Evolutionary conservation across 345 rosid species (phyloP).

Genomic region (Salix caprea): DNA sequence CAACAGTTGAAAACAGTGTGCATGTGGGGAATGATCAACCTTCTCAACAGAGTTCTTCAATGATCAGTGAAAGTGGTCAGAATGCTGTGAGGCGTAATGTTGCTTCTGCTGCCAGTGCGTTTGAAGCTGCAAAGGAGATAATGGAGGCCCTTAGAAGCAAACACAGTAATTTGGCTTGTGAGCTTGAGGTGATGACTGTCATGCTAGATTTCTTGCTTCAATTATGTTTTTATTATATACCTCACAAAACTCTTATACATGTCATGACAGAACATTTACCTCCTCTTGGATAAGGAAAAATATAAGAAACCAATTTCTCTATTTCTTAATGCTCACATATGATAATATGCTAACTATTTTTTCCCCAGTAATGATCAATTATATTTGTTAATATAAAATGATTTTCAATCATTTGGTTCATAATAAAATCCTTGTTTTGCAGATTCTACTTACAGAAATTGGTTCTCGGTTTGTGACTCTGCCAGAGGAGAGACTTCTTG

Average conservation of each 20-base stretch:
- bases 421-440: conserved; percentile 23
- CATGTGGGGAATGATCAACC: conserved; percentile 71
- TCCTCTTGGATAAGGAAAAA: too few relatives aligned
- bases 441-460: conserved; percentile 89
- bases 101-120: conserved; percentile 86
- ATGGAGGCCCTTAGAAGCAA: conserved; percentile 97
- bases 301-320: too few relatives aligned
- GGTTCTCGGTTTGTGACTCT: conserved; percentile 94
- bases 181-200: conserved; percentile 70
- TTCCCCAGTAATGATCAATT: neutral
- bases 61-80: conserved; percentile 54
- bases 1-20: conserved; percentile 46
- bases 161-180: conserved; percentile 90
- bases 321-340: too few relatives aligned
- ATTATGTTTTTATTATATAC: neutral
- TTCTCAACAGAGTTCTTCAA: conserved; percentile 60
- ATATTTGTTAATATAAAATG: neutral
- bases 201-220: neutral
- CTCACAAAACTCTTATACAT: neutral
- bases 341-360: neutral
- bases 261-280: neutral
- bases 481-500: conserved; percentile 97
- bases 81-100: conserved; percentile 62
- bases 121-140: conserved; percentile 97
- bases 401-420: neutral